Evolutionary conservation across 2,329 filamentous ascomycete genomes (phyloP).

Genomic region (Verticillium longisporum): DNA sequence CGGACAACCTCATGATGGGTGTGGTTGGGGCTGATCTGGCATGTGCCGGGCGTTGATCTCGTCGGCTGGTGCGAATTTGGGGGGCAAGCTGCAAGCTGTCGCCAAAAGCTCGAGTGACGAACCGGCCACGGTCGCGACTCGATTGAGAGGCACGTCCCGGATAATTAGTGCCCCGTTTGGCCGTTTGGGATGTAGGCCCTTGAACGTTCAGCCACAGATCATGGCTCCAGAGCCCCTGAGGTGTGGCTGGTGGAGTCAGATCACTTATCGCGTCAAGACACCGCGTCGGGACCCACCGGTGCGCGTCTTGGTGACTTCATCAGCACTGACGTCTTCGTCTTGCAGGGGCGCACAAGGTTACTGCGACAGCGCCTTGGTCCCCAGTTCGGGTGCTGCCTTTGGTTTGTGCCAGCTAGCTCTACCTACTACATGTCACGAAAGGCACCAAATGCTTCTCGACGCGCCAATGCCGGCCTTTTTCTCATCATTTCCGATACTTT

Average conservation of each 20-base stretch:
- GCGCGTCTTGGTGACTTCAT: not conserved
- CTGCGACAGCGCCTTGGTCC: not conserved
- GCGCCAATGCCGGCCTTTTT: not conserved
- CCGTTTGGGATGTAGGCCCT: not conserved
- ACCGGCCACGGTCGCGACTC: slow-evolving; percentile 4
- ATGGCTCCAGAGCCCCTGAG: not conserved
- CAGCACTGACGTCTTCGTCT: not conserved
- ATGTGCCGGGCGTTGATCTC: not conserved
- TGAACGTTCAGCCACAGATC: not conserved
- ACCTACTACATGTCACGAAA: not conserved
- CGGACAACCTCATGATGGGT: slow-evolving; percentile 57
- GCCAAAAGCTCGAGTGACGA: slow-evolving; percentile 1
- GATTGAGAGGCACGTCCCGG: not conserved
- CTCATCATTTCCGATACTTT: not conserved
- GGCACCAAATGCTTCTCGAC: not conserved
- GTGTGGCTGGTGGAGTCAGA: not conserved
- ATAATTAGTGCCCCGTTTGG: not conserved
- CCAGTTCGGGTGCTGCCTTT: not conserved
- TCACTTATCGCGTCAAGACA: not conserved
- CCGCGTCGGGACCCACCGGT: not conserved
- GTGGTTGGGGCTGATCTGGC: not conserved
- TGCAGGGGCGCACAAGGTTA: not conserved
- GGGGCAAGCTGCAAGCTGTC: slow-evolving; percentile 3
- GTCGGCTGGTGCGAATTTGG: not conserved
- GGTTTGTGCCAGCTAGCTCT: not conserved